These are phyloP conservation scores for Fonsecaea nubica DNA, from an alignment of 2,329 filamentous ascomycete species.

Conservation along the genomic window DNA sequence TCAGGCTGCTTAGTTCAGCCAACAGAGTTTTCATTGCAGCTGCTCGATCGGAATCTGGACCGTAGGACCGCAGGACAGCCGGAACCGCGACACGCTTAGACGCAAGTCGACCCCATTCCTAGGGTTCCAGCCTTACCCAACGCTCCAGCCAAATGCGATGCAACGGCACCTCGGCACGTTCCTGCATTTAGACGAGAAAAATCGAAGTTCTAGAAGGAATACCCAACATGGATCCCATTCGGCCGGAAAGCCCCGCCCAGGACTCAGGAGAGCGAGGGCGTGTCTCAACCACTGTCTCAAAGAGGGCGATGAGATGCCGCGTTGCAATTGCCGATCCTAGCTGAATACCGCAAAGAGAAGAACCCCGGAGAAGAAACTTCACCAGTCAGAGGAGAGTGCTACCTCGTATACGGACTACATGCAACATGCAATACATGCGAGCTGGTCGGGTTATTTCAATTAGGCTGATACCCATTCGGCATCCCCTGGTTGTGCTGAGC, in stretches of 20 bases:
- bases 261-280: neutral
- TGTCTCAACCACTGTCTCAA: constrained; percentile 1
- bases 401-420: constrained; percentile 10
- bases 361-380: constrained; percentile 13
- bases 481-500: constrained; percentile 10
- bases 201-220: constrained; percentile 23
- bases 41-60: constrained; percentile 24
- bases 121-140: constrained; percentile 22
- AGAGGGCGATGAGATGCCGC: neutral
- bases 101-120: constrained; percentile 6
- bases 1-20: constrained; percentile 4
- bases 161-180: constrained; percentile 33
- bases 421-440: constrained; percentile 16
- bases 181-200: constrained; percentile 30
- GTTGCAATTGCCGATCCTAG: constrained; percentile 15
- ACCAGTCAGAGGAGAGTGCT: constrained; percentile 13
- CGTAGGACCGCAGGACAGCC: constrained; percentile 2
- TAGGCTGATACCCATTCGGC: constrained; percentile 17
- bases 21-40: constrained; percentile 28
- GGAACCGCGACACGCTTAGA: neutral
- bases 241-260: constrained; percentile 9
- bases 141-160: constrained; percentile 16
- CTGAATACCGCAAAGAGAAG: constrained; percentile 10
- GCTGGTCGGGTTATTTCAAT: constrained; percentile 18
- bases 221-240: constrained; percentile 8